Base-by-base conservation (phyloP, 768 basidiomycete genomes). In the Dendrothele bispora region DNA sequence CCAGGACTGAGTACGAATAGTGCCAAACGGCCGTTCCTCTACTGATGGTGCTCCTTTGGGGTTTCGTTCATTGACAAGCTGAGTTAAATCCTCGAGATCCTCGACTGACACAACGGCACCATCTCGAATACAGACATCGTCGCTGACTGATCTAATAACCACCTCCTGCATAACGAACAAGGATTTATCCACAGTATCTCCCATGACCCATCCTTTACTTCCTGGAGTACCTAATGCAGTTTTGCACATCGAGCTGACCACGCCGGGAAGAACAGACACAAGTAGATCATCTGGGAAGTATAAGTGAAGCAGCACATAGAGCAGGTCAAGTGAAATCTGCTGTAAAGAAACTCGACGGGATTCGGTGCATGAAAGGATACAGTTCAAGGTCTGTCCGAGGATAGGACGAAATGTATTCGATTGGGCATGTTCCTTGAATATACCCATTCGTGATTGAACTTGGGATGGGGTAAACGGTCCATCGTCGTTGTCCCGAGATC, bases 261-360 rank as follows among this genome's bases (percentile, higher is more conserved):
- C 77, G 1, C 95, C 95, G 1, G 95, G 95, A 24, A 98, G 70
- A 22, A 98, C 72, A 11, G 87, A 82, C 7, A 86, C 85, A 18
- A 75, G 46, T 4, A 81, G 53, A 36, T 67, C 53, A 32, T 76
- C 73, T n/a, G 81, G 78, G 51, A 83, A 74, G 54, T 82, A 80
- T 7, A 74, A 59, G 4, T 78, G 71, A 48, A 94, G 60, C 27
- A 93, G 63, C 12, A 79, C 55, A 25, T 66, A 65, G 5, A 91
- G 61, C 18, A 84, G 60, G 20, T 80, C 71, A 17, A 95, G 72
- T 11, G 88, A 86, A 3, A 73, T 50, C 14, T 70, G 68, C 54
- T 92, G 90, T 29, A 95, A 67, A n/a, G 78, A 63, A 4, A 77
- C 63, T 52, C 83, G 72, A 5, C 68, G 69, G 3, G 89, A 84